Base-by-base conservation (phyloP, 2,329 filamentous ascomycete genomes). In the Aspergillus ochraceoroseus region DNA sequence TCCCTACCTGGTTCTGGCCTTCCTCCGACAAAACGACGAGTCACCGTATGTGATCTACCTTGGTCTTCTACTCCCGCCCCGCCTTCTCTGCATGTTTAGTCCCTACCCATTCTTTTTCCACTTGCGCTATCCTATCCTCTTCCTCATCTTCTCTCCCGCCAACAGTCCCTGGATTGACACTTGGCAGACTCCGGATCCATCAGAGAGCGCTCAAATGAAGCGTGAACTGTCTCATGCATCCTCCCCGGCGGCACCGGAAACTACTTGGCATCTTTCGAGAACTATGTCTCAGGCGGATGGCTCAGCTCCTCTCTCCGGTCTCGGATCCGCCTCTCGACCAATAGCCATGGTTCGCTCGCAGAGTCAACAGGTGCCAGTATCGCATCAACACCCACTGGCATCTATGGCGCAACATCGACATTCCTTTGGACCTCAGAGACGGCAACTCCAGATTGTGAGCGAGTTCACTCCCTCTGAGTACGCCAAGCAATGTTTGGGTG, bases 21-120 rank as follows among this genome's bases (percentile, higher is more conserved):
- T 48, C 64, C 57, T 36, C 56, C 55, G 55, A 58, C 62, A 39
- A 69, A 69, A 59, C 64, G 66, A 59, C 64, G 64, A 63, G 65
- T 64, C 59, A 67, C 61, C 63, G 66, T 69, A 69, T 57, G 66
- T 67, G 54, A 59, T 59, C 57, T 59, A 60, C 57, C 59, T 60
- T 61, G 56, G 62, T 62, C 57, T 56, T 59, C 61, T 64, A 54
- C 55, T 63, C 53, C 53, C 55, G 49, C 35, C 38, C 38, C 38
- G 32, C 38, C 27, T 38, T 50, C 49, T 55, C 47, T 48, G 42
- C 45, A 49, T 41, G 50, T 48, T 46, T 49, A 44, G 41, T 43
- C 41, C 41, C 38, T 48, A 48, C 47, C 51, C 51, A 53, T 54
- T 43, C 47, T 26, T 52, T 39, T 50, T 52, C 46, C 47, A 53